Evolutionary conservation across 257 asterid species (phyloP), one percentile per base, ranked within the genome.

Genomic region (Solanum boliviense): DNA sequence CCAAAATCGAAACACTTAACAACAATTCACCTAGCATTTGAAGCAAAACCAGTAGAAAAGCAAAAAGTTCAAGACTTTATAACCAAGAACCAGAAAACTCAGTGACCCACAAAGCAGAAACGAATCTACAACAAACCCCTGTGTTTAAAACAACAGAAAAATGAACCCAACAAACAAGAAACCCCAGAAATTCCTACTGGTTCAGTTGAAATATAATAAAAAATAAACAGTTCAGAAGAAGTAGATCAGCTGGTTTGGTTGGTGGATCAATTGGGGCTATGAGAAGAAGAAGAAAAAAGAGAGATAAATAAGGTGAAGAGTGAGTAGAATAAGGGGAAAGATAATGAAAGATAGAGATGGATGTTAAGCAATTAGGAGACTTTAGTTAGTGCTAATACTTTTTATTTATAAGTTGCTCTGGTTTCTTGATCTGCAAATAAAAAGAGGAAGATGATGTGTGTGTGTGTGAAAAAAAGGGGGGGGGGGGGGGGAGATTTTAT

Each of bases 161-260:
- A 62, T 84, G 70, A 91, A 87, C 10, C 91, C 90, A 92, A 89
- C 89, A 86, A 78, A 39, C 84, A 73, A 92, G 87, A 18, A 56
- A 56, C 62, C n/a, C 62, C 62, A 56, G 62, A 56, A 70, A 46
- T 46, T 79, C 58, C 25, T 25, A 13, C 27, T 41, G 62, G 84
- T 78, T 41, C 2, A n/a, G 23, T 76, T 76, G 29, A 13, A 15
- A 21, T 23, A 21, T 6, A 75, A 21, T 3, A 1, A 38, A 39
- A 76, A 76, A 25, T 9, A 41, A 78, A 25, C 13, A 39, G 84
- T 27, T 78, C 25, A 79, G 25, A 79, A 79, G 8, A 27, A 81
- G 41, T 81, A 81, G 68, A 78, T 78, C 84, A 78, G 39, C 21
- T 31, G 78, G 78, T 71, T 31, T 71, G n/a, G 25, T 71, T 31